phyloP scores from a whole-genome alignment of 2,329 filamentous ascomycete species.

The Fusarium torreyae region DNA sequence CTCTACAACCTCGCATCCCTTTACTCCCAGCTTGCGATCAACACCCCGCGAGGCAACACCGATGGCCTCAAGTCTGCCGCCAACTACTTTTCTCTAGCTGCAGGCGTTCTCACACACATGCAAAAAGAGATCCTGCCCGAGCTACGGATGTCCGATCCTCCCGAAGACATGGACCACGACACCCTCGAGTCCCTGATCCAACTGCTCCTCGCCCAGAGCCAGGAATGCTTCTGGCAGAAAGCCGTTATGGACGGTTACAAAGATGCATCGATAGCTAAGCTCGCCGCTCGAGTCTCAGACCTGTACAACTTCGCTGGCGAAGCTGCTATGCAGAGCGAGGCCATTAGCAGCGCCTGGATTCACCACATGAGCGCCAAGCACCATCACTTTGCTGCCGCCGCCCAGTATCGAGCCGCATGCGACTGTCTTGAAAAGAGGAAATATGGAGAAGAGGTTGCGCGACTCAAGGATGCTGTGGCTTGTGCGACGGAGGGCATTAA shows the following conservation, averaged over 20 bases:
- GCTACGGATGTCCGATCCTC: constrained; percentile 82
- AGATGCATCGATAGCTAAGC: constrained; percentile 90
- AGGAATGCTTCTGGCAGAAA: constrained; percentile 99
- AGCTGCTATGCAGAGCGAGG: constrained; percentile 88
- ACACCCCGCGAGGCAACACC: constrained; percentile 80
- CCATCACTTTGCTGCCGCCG: constrained; percentile 95
- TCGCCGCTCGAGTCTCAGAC: constrained; percentile 91
- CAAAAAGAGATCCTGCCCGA: constrained; percentile 84
- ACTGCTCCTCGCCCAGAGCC: constrained; percentile 90
- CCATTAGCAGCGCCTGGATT: constrained; percentile 95
- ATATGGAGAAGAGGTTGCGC: constrained; percentile 95
- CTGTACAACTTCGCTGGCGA: constrained; percentile 89
- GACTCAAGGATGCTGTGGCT: constrained; percentile 83
- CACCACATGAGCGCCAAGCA: constrained; percentile 98
- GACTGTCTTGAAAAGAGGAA: constrained; percentile 94
- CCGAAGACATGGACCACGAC: constrained; percentile 94
- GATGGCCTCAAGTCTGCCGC: constrained; percentile 91
- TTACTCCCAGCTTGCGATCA: constrained; percentile 91
- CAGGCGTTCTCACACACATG: constrained; percentile 86
- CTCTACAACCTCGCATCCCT: constrained; percentile 94
- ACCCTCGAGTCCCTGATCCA: constrained; percentile 88
- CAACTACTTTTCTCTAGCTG: constrained; percentile 90
- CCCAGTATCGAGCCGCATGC: constrained; percentile 91
- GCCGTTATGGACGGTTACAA: constrained; percentile 95
- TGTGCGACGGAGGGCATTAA: constrained; percentile 91